phyloP scores from a whole-genome alignment of 2,329 filamentous ascomycete species.

The Teratosphaeria destructans region DNA sequence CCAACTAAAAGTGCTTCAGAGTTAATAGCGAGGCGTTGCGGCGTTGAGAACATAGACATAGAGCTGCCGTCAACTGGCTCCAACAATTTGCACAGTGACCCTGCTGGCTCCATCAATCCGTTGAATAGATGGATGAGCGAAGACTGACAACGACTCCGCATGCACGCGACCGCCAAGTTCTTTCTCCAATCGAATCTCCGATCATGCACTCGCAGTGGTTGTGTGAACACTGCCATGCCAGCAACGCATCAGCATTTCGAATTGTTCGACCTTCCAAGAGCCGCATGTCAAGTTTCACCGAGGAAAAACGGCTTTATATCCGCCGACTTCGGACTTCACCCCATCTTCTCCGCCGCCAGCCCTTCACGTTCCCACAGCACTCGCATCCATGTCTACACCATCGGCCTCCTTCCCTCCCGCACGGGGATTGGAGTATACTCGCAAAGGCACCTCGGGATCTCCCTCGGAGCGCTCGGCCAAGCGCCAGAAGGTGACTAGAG shows the following conservation, averaged over 20 bases:
- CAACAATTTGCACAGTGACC: background rate
- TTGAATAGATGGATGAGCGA: no score
- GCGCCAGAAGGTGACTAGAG: slow-evolving; percentile 18
- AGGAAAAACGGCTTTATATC: no score
- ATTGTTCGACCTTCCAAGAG: no score
- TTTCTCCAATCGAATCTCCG: no score
- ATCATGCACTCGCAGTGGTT: no score
- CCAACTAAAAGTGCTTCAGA: background rate
- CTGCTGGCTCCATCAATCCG: background rate
- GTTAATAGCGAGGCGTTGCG: background rate
- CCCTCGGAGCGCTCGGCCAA: background rate
- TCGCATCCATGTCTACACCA: background rate
- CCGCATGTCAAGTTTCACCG: no score
- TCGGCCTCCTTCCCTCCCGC: background rate
- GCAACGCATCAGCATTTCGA: no score
- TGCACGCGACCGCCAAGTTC: no score
- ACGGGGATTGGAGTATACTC: background rate
- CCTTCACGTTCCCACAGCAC: background rate
- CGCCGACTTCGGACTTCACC: no score
- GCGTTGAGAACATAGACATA: background rate
- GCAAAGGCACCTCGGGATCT: background rate
- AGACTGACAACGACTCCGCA: no score
- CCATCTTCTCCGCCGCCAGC: no score
- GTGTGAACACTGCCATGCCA: no score
- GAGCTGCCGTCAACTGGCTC: background rate